Base-by-base conservation (phyloP, 768 basidiomycete genomes). In the Russula griseocarnosa region DNA sequence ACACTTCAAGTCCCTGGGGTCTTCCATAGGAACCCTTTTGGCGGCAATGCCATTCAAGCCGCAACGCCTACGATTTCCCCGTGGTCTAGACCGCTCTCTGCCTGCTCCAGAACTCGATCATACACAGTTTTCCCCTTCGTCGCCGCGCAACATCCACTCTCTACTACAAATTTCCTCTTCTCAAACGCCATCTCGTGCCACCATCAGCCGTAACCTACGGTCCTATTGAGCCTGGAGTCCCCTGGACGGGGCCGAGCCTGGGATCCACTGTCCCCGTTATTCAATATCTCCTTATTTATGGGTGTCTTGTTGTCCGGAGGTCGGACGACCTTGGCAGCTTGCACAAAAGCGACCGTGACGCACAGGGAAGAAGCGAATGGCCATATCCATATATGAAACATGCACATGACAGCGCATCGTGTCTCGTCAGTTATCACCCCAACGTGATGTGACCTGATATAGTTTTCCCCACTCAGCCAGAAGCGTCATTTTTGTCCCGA, bases 1-100 rank as follows among this genome's bases (percentile, higher is more conserved):
- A 55, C 40, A 55, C 55, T 22, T 57, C 38, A 42, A 40, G 58
- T 60, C 32, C 0, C 57, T n/a, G 63, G 66, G 66, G 66, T 50
- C 46, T 10, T 14, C 3, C 0, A 50, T 24, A 30, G 36, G 55
- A 20, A 36, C 26, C 1, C 34, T 13, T 24, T 24, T 56, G 55
- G 54, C 36, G 40, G 61, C 52, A 40, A 49, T 59, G 24, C 26
- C 53, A 56, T 60, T 56, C 55, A 32, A 46, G 24, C 66, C 66
- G 63, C 66, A 65, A 67, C 66, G 58, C 63, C 66, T 65, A 65
- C 50, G 63, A 67, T 57, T 63, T 60, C 50, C n/a, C 54, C 58
- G 49, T 11, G 58, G 63, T 65, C 66, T 67, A 67, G 66, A 53
- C 63, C 50, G 20, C 22, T 34, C 47, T 18, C 26, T 54, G 24